Evolutionary conservation across 2,329 filamentous ascomycete species (phyloP).

Genomic region (Cadophora sp.): DNA sequence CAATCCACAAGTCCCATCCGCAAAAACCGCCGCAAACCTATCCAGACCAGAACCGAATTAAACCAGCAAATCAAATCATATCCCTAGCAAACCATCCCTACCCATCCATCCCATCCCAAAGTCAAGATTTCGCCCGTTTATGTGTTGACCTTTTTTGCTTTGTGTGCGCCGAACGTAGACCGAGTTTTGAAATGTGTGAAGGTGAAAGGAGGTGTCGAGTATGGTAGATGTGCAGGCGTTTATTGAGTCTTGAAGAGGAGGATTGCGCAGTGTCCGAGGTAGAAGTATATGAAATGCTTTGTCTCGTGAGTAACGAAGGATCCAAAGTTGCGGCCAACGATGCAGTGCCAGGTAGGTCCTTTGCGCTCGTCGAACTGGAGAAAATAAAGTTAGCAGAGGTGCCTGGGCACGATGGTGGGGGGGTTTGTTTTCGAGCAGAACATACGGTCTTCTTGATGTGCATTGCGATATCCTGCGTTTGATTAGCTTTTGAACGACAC

Average conservation of each 20-base stretch:
- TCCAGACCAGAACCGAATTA: slow-evolving; percentile 10
- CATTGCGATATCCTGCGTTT: slow-evolving; percentile 85
- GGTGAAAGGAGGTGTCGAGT: slow-evolving; percentile 1
- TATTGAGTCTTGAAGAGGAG: slow-evolving; percentile 99
- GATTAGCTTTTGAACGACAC: slow-evolving; percentile 29
- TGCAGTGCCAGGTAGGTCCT: slow-evolving; percentile 99
- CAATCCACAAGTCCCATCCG: neutral
- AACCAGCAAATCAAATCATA: slow-evolving; percentile 1
- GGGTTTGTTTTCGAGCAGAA: slow-evolving; percentile 5
- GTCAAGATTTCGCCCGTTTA: neutral
- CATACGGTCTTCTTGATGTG: slow-evolving; percentile 91
- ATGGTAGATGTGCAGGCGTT: slow-evolving; percentile 6
- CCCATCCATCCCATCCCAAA: slow-evolving; percentile 1
- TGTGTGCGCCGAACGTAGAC: slow-evolving; percentile 9
- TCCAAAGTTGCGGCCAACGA: slow-evolving; percentile 97
- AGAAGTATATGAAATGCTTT: slow-evolving; percentile 99
- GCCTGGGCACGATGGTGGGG: neutral
- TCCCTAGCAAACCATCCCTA: slow-evolving; percentile 4
- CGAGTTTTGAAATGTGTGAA: neutral
- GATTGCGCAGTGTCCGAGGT: slow-evolving; percentile 97
- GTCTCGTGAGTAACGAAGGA: slow-evolving; percentile 99
- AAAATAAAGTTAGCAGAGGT: slow-evolving; percentile 23
- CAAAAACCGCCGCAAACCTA: neutral
- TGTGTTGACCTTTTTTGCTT: slow-evolving; percentile 6
- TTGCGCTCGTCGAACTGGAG: slow-evolving; percentile 92